Percentiles rank a stretch among this genome's conserved stretches.
phyloP scores from a whole-genome alignment of 176 grass and related monocot genomes.

The Oryza nivara region DNA sequence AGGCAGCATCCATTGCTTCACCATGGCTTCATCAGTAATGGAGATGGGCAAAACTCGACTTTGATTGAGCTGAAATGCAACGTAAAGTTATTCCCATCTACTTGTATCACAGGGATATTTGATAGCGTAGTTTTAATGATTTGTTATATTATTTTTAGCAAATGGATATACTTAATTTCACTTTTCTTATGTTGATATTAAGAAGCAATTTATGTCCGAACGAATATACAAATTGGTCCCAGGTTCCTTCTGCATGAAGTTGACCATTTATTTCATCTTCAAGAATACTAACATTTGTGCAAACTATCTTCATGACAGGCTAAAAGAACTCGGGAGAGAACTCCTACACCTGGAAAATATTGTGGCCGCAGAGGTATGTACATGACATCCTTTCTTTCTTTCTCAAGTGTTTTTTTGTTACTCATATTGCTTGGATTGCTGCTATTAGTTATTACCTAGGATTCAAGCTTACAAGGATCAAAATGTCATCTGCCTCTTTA shows the following conservation, averaged over 20 bases:
- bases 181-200: slow-evolving; percentile 23
- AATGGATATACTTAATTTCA: slow-evolving; percentile 12
- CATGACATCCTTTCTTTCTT: background rate
- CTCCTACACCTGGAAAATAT: slow-evolving; percentile 92
- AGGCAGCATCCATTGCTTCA: slow-evolving; percentile 12
- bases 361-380: slow-evolving; percentile 71
- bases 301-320: slow-evolving; percentile 57
- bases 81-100: slow-evolving; percentile 53
- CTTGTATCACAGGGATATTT: slow-evolving; percentile 37
- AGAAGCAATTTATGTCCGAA: slow-evolving; percentile 4
- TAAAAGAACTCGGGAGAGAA: slow-evolving; percentile 89
- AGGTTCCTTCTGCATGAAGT: background rate
- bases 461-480: slow-evolving; percentile 3
- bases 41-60: slow-evolving; percentile 34
- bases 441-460: background rate
- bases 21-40: slow-evolving; percentile 37
- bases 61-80: slow-evolving; percentile 47
- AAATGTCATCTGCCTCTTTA: background rate
- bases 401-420: slow-evolving; percentile 12
- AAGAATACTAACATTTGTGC: slow-evolving; percentile 2
- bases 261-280: slow-evolving; percentile 9
- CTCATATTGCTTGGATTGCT: background rate
- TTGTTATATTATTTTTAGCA: slow-evolving; percentile 29
- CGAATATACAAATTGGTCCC: slow-evolving; percentile 5
- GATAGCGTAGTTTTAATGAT: slow-evolving; percentile 33